These are phyloP conservation scores for Prototheca wickerhamii DNA, from an alignment of 163 green algal species.

Conservation along the genomic window DNA sequence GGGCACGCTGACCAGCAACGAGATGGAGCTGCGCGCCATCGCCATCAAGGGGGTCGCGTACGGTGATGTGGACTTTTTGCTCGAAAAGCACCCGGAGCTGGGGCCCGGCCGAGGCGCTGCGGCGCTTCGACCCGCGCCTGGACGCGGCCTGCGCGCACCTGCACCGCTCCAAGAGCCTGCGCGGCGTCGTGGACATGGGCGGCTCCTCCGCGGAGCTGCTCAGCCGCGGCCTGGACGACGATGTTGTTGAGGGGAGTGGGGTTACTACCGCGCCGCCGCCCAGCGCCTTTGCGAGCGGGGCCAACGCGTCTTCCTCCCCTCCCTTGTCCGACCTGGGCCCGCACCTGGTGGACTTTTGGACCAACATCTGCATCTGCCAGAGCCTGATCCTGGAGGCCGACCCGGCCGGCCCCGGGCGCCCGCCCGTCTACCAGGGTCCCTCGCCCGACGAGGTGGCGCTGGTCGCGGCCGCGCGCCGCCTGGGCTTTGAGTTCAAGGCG, in stretches of 20 bases:
- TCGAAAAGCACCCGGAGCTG: conserved; percentile 25
- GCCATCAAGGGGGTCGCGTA: conserved; percentile 46
- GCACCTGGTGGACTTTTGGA: conserved; percentile 63
- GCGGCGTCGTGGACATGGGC: not conserved
- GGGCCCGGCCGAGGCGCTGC: conserved; percentile 11
- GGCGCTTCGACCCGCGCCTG: conserved; percentile 26
- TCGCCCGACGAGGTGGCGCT: conserved; percentile 85
- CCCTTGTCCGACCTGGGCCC: conserved; percentile 22
- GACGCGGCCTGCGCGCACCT: conserved; percentile 12
- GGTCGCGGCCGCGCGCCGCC: conserved; percentile 54
- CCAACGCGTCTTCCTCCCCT: not conserved
- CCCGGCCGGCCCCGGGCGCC: not conserved
- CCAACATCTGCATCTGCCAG: conserved; percentile 69
- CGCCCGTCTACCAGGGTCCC: conserved; percentile 45
- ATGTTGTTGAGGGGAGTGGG: not conserved
- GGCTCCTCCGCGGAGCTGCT: not conserved
- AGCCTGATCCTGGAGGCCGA: conserved; percentile 62
- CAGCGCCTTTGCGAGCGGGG: not conserved
- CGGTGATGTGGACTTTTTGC: conserved; percentile 20
- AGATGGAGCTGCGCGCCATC: conserved; percentile 68
- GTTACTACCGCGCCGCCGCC: not conserved
- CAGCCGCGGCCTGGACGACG: not conserved
- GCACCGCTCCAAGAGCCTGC: not conserved
- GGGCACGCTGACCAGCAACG: conserved; percentile 80
- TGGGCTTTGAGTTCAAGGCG: conserved; percentile 64